Base-by-base conservation (phyloP, 75 land plant genomes). In the Ceratopteris richardii region DNA sequence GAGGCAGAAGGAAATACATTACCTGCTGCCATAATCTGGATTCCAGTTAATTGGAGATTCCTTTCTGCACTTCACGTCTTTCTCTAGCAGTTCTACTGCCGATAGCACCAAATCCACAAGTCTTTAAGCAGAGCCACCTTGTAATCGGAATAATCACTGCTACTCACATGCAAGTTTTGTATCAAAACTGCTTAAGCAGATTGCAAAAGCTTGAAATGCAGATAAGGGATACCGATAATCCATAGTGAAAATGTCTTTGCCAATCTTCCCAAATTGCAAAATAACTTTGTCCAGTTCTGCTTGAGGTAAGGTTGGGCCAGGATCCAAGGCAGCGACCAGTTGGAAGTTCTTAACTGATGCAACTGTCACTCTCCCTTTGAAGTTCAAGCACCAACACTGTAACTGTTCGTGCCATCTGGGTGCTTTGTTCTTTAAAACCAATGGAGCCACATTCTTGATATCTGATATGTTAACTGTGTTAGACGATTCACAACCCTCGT, bases 331-430 rank as follows among this genome's bases (percentile, higher is more conserved):
- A 40, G 90, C 95, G 60, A 82, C 89, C n/a, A 89, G 79, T 67
- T 89, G 95, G 66, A 89, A 89, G 69, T 85, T 89, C 67, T 89
- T 89, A 44, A 89, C 95, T 22, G 95, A 89, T 21, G 95, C 95
- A 22, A 89, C 90, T 29, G 95, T 89, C 2, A 89, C 95, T 44
- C 95, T 72, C 13, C 95, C 95, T 44, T 84, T 89, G 56, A 92
- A 92, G 67, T 92, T 92, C 67, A 92, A 69, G 59, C 98, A 92
- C 98, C 98, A 92, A 57, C 98, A 92, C 60, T 88, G 90, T 61
- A 92, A 68, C 25, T 88, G 86, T 27, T 92, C 98, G 48, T 92
- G 98, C 98, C 98, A 92, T 44, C 95, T 70, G 12, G 98, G 98
- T 37, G 94, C 78, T 68, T 92, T 92, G 69, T 88, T 92, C 72